phyloP scores from a whole-genome alignment of 768 basidiomycete genomes.

The Cyathus striatus region DNA sequence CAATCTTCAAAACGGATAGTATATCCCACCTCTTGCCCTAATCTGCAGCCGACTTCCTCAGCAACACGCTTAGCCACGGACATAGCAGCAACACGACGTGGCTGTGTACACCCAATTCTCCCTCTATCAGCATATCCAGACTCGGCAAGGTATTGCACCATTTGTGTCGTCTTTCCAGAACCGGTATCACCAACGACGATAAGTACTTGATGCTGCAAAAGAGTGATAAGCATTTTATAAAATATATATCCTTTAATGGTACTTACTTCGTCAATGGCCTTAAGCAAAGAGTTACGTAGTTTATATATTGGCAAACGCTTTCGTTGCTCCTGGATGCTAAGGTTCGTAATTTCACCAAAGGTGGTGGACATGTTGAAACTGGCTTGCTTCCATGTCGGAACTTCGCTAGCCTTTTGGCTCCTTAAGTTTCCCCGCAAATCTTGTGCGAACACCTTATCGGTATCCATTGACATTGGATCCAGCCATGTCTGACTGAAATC shows the following conservation, averaged over 20 bases:
- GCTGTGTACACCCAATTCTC: conserved; percentile 95
- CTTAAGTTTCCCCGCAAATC: conserved; percentile 80
- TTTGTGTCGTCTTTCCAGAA: conserved; percentile 98
- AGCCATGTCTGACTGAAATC: conserved; percentile 97
- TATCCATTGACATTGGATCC: conserved; percentile 91
- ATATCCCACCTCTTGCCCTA: conserved; percentile 98
- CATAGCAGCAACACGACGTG: conserved; percentile 98
- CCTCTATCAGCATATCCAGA: conserved; percentile 87
- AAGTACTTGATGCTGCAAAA: conserved; percentile 82
- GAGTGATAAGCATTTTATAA: conserved; percentile 6
- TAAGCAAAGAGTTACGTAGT: conserved; percentile 81
- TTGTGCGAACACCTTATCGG: conserved; percentile 88
- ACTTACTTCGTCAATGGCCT: conserved; percentile 86
- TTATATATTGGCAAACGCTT: conserved; percentile 92
- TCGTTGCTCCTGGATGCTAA: conserved; percentile 93
- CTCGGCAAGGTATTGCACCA: conserved; percentile 98
- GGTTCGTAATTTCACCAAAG: conserved; percentile 85
- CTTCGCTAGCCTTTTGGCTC: conserved; percentile 78
- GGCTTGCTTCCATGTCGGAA: conserved; percentile 87
- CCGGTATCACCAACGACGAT: conserved; percentile 99
- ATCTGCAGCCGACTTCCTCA: conserved; percentile 95
- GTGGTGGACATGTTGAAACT: conserved; percentile 95
- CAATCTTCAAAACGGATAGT: conserved; percentile 99
- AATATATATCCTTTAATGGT: conserved; percentile 3
- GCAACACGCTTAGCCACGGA: conserved; percentile 98